Evolutionary conservation across 140 eudicot genomes (phyloP), one percentile per base, ranked within the genome.

Genomic region (Oenanthe javanica): DNA sequence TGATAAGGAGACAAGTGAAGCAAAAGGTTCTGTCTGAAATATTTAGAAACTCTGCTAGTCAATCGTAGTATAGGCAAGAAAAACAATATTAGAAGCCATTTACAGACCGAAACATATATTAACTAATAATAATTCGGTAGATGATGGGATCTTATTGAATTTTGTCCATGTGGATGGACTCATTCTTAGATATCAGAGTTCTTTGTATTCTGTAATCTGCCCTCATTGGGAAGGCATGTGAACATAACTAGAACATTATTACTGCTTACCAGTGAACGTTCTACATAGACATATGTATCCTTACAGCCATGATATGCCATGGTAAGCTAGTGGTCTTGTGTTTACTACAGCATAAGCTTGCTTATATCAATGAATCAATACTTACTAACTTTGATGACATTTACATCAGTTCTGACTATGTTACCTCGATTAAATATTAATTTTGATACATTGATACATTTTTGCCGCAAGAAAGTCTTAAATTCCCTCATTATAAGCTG

Each of bases 1-100:
- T 43, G 97, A 87, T 75, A 84, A 77, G 69, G 86, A 75, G 83
- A 45, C 85, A 64, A 82, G 83, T 69, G 81, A 27, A 45, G 66
- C 36, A 15, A 25, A 70, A 42, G 51, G 71, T 45, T 36, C 70
- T 8, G 83, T 84, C 78, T 87, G 79, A 87, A 71, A 38, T 74
- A 73, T 79, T 7, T 5, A 79, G 75, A 74, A 81, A n/a, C 59
- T 55, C 9, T 61, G 75, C 74, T 47, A 6, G 25, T 46, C 18
- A 27, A 79, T 23, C 72, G 10, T 75, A 31, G 36, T 31, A 31
- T 1, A 31, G 36, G 36, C 36, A 31, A 31, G 36, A 31, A 31
- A 31, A 31, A 31, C 36, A 31, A 31, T 31, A 31, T 31, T 31
- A 31, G 36, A 31, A 31, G 36, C 36, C 36, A 31, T 31, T 31